Conservation (phyloP, 192 early-diverging fungal genomes). For the Mortierella antarctica region DNA sequence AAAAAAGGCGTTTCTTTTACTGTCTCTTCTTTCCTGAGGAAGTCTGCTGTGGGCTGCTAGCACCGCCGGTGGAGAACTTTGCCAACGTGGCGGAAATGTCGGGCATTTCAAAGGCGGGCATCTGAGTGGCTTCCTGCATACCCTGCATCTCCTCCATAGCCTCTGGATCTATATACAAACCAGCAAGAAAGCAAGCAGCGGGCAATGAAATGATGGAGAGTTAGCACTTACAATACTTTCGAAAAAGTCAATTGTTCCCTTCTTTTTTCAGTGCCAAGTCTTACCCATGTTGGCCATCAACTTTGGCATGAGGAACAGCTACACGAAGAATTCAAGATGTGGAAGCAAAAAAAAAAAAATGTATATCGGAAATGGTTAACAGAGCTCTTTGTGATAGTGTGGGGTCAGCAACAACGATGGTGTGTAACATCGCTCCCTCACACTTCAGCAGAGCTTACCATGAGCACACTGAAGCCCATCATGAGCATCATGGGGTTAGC, state of each 20-base stretch:
- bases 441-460: conserved; percentile 25
- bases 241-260: not conserved
- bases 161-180: conserved; percentile 54
- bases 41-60: conserved; percentile 12
- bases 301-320: conserved; percentile 65
- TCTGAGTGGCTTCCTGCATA: conserved; percentile 57
- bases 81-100: conserved; percentile 54
- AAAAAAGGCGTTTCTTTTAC: conserved; percentile 5
- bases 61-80: conserved; percentile 49
- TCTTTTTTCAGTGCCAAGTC: not conserved
- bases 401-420: not conserved
- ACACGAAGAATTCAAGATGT: not conserved
- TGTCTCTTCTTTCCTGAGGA: conserved; percentile 43
- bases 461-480: conserved; percentile 64
- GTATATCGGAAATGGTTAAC: not conserved
- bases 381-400: not conserved
- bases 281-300: conserved; percentile 64
- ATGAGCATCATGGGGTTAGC: conserved; percentile 71
- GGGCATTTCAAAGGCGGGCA: conserved; percentile 60
- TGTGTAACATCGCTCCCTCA: not conserved
- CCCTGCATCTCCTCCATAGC: conserved; percentile 59
- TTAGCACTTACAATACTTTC: too few relatives aligned
- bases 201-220: not conserved
- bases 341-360: not conserved
- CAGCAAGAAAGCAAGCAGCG: not conserved